Evolutionary conservation across 1,284 basidiomycete genomes (phyloP), one percentile per base, ranked within the genome.

Genomic region (Puccinia triticina): DNA sequence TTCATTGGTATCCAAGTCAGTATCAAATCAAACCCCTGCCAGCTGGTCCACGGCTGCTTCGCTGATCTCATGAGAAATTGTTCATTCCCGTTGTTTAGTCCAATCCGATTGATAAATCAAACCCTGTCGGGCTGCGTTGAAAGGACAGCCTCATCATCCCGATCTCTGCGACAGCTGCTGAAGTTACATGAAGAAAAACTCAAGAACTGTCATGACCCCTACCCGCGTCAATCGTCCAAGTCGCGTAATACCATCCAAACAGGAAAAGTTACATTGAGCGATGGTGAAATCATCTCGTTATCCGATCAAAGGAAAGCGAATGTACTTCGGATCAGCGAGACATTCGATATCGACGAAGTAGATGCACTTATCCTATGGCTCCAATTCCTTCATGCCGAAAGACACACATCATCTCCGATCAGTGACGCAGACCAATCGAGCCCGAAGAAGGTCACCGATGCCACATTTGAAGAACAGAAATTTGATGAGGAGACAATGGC

Each of bases 181-280:
- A 57, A 82, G 64, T 55, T 82, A 43, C 79, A 82, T 46, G 32
- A 64, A 46, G 26, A 82, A 23, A 82, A 74, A 64, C 71, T 82
- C 23, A 73, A 50, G 12, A 74, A 69, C 23, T 82, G 79, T 64
- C 61, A 82, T 37, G 71, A 82, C 73, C 71, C 79, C 11, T 82
- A 72, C 40, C 79, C 79, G 37, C 59, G 32, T 73, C 55, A 40
- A 50, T 82, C 79, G 29, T 75, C 79, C 29, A 29, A 64, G 53
- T 74, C 79, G 59, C 69, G 71, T 74, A 57, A 40, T 61, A 12
- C 40, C 40, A 48, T 82, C 21, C 37, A 61, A 34, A 16, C 71
- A 34, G 79, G 79, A 61, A 73, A 66, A 40, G 71, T 74, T 16
- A 66, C 57, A 12, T 12, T 82, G 26, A n/a, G 48, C 43, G 79